Conservation (phyloP, 768 basidiomycete species). For the Serendipita indica region DNA sequence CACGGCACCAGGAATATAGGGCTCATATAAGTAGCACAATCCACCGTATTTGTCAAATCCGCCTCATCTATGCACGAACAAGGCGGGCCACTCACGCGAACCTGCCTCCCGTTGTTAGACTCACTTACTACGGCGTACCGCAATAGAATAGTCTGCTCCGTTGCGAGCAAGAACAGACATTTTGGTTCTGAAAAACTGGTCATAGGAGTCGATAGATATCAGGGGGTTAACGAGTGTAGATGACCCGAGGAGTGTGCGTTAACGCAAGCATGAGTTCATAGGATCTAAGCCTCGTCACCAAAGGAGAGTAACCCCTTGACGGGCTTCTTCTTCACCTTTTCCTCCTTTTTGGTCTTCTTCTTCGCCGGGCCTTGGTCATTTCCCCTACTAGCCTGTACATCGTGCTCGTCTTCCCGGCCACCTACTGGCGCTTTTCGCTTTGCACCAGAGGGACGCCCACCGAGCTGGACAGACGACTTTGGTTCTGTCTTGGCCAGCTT, state of each 20-base stretch:
- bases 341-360: background rate
- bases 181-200: background rate
- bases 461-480: background rate
- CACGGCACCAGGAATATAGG: too few relatives aligned
- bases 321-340: background rate
- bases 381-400: background rate
- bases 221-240: background rate
- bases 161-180: too few relatives aligned
- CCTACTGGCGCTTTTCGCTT: background rate
- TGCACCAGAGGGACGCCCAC: background rate
- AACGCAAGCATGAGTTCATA: background rate
- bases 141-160: too few relatives aligned
- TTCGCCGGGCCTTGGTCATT: background rate
- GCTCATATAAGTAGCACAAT: too few relatives aligned
- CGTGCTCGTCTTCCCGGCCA: background rate
- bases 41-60: too few relatives aligned
- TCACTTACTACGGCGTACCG: too few relatives aligned
- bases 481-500: background rate
- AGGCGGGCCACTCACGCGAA: too few relatives aligned
- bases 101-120: too few relatives aligned
- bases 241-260: too few relatives aligned
- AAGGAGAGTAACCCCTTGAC: conserved; percentile 3
- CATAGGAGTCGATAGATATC: background rate
- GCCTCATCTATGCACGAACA: too few relatives aligned
- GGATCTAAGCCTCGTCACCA: background rate